Evolutionary conservation across 768 basidiomycete genomes (phyloP).

Genomic region (Tricholoma saponaceum): DNA sequence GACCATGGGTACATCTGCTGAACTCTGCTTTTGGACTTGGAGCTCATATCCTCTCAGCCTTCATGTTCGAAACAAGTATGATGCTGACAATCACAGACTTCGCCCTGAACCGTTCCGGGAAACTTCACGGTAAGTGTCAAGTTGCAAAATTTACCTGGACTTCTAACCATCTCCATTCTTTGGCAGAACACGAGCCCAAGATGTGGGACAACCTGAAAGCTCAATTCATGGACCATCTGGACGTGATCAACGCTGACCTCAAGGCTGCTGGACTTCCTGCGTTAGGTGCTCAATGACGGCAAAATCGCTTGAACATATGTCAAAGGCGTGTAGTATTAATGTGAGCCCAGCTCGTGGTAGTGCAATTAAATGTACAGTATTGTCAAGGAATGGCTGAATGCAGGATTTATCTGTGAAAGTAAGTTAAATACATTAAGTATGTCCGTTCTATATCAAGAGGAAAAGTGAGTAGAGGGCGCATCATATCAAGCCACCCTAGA

Average conservation of each 20-base stretch:
- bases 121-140: conserved; percentile 45
- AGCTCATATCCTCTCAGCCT: conserved; percentile 28
- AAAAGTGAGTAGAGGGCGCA: neutral
- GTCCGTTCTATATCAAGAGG: neutral
- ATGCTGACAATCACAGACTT: conserved; percentile 62
- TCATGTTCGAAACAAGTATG: conserved; percentile 65
- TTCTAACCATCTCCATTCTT: neutral
- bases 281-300: conserved; percentile 11
- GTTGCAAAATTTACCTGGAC: neutral
- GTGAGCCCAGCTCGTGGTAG: neutral
- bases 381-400: neutral
- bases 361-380: neutral
- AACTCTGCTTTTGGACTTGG: neutral
- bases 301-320: neutral
- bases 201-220: conserved; percentile 64
- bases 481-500: neutral
- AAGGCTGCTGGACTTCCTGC: conserved; percentile 35
- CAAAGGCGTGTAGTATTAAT: conserved; percentile 1
- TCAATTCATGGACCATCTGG: conserved; percentile 55
- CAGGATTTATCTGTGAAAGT: neutral
- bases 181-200: conserved; percentile 53
- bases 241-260: conserved; percentile 49
- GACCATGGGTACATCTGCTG: conserved; percentile 39
- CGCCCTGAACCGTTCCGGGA: conserved; percentile 55
- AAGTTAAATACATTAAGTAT: neutral